Percentiles rank a stretch among this genome's conserved stretches.
Evolutionary conservation across 352 stramenopile species (phyloP).

Genomic region (Thalassiosira pacifica): DNA sequence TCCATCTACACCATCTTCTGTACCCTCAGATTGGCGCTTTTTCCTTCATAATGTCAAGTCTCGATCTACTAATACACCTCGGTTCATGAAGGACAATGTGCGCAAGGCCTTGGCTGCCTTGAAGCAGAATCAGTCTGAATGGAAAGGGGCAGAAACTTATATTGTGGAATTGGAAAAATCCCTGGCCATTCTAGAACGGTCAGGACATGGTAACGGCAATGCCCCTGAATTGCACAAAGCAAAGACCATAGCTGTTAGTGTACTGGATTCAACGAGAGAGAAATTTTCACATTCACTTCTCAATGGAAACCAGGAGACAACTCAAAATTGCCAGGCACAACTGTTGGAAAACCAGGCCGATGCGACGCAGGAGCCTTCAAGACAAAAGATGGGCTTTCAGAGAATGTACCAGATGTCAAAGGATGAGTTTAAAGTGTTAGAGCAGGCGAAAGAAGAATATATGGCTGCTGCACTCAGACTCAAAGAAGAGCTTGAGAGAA

Average conservation of each 20-base stretch:
- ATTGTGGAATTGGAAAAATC: conserved; percentile 63
- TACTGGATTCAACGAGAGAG: conserved; percentile 77
- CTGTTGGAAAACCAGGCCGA: conserved; percentile 15
- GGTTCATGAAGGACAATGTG: conserved; percentile 69
- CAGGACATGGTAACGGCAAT: conserved; percentile 33
- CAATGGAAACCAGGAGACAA: conserved; percentile 25
- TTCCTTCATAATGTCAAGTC: conserved; percentile 84
- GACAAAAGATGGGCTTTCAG: conserved; percentile 77
- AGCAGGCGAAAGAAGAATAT: conserved; percentile 81
- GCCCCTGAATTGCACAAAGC: conserved; percentile 60
- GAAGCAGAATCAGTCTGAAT: conserved; percentile 39
- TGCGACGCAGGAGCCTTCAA: conserved; percentile 43
- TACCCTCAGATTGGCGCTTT: conserved; percentile 77
- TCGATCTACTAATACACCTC: conserved; percentile 28
- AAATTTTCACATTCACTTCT: conserved; percentile 33
- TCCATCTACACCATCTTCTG: conserved; percentile 69
- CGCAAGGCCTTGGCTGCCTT: conserved; percentile 67
- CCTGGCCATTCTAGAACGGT: conserved; percentile 50
- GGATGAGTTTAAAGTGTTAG: conserved; percentile 76
- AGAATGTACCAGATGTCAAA: conserved; percentile 71
- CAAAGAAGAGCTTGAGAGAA: conserved; percentile 85
- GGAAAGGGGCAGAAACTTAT: conserved; percentile 30
- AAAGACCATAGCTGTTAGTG: conserved; percentile 59
- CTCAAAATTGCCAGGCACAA: neutral
- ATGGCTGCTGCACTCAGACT: conserved; percentile 83